Conservation (phyloP, 2,329 filamentous ascomycete genomes). For the Microsporum canis region DNA sequence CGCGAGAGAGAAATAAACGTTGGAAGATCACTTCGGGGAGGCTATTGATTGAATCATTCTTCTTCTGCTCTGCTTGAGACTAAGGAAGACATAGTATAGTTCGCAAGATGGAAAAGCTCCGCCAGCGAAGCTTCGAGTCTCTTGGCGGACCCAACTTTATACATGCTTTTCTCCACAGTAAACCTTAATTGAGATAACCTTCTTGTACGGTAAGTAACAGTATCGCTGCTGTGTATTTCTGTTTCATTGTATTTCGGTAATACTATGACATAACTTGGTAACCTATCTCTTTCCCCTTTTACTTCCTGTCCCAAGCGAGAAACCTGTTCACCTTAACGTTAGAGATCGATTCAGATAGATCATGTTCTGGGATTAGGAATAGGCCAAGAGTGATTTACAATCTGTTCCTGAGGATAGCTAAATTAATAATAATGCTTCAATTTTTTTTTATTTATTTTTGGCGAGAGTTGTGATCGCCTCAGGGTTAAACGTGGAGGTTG, state of each 20-base stretch:
- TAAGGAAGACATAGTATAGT: neutral
- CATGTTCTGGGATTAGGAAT: neutral
- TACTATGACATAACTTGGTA: neutral
- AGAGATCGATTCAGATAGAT: constrained; percentile 2
- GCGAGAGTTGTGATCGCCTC: neutral
- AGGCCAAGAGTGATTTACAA: neutral
- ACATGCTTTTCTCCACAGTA: neutral
- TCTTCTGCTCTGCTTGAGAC: neutral
- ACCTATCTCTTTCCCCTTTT: neutral
- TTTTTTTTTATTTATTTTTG: neutral
- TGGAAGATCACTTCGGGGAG: constrained; percentile 1
- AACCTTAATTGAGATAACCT: constrained; percentile 3
- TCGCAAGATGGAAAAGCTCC: constrained; percentile 3
- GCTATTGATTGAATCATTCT: constrained; percentile 4
- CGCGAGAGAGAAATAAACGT: constrained; percentile 4
- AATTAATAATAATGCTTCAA: neutral
- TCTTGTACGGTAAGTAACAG: neutral
- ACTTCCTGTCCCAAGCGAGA: neutral
- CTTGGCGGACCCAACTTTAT: constrained; percentile 2
- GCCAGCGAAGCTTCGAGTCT: neutral
- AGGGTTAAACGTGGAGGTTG: neutral
- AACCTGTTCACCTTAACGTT: neutral
- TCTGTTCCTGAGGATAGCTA: neutral
- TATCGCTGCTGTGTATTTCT: neutral
- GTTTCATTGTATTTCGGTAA: neutral